phyloP scores from a whole-genome alignment of 352 stramenopile genomes.

The Pythium aquatile region DNA sequence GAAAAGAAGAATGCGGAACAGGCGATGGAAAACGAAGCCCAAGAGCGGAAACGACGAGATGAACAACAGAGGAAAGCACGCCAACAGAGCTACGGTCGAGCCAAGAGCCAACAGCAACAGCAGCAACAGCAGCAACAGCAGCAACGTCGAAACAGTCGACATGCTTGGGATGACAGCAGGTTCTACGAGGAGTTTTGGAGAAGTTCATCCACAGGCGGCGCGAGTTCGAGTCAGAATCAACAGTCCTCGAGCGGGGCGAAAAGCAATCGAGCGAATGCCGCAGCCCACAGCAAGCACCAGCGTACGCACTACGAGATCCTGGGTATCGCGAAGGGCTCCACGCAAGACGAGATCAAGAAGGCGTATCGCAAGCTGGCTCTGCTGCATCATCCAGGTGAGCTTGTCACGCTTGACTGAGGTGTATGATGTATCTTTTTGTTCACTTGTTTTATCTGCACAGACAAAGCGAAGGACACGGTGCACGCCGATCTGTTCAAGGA shows the following conservation, averaged over 20 bases:
- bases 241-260: slow-evolving; percentile 22
- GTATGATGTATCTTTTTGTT: slow-evolving; percentile 4
- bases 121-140: slow-evolving; percentile 33
- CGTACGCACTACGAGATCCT: slow-evolving; percentile 85
- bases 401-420: background rate
- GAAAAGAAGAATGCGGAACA: slow-evolving; percentile 52
- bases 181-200: slow-evolving; percentile 54
- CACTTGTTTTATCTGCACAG: slow-evolving; percentile 24
- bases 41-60: slow-evolving; percentile 43
- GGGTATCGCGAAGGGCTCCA: slow-evolving; percentile 52
- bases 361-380: slow-evolving; percentile 89
- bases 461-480: slow-evolving; percentile 66
- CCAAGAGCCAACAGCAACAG: slow-evolving; percentile 30
- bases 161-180: slow-evolving; percentile 49
- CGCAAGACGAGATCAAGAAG: slow-evolving; percentile 81
- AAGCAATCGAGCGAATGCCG: background rate
- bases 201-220: slow-evolving; percentile 20
- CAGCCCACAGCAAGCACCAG: slow-evolving; percentile 15
- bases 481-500: slow-evolving; percentile 81
- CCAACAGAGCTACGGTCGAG: slow-evolving; percentile 21
- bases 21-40: slow-evolving; percentile 49
- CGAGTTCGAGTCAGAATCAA: slow-evolving; percentile 18
- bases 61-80: slow-evolving; percentile 37
- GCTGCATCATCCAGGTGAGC: slow-evolving; percentile 79
- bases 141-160: slow-evolving; percentile 32